Conservation (phyloP, 345 rosid species). For the Mercurialis annua region DNA sequence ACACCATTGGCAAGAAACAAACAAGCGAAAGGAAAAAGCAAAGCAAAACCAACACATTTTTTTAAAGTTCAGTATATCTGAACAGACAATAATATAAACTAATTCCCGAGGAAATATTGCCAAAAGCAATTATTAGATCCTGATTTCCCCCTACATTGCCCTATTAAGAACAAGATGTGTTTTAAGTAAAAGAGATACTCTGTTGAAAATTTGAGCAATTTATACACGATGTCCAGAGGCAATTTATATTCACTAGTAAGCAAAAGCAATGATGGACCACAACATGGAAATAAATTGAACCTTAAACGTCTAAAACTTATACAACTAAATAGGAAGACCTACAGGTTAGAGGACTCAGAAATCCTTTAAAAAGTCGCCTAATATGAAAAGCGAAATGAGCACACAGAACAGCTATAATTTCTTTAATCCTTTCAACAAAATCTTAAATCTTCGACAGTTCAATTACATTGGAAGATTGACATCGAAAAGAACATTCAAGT, state of each 20-base stretch:
- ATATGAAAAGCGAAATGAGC: too few species aligned
- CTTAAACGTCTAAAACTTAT: not conserved
- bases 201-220: not conserved
- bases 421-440: too few species aligned
- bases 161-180: not conserved
- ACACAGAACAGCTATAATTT: too few species aligned
- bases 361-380: too few species aligned
- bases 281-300: not conserved
- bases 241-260: not conserved
- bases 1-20: conserved; percentile 33
- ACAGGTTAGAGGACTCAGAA: too few species aligned
- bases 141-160: conserved; percentile 1
- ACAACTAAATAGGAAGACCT: too few species aligned
- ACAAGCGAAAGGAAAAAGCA: too few species aligned
- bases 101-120: too few species aligned
- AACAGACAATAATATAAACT: not conserved
- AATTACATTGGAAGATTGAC: too few species aligned
- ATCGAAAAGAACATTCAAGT: too few species aligned
- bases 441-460: too few species aligned
- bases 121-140: not conserved
- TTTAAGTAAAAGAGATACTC: not conserved
- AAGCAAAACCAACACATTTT: not conserved
- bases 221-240: not conserved
- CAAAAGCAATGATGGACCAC: not conserved
- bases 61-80: not conserved